phyloP scores from a whole-genome alignment of 1,284 basidiomycete species.

The Rhodotorula mucilaginosa region DNA sequence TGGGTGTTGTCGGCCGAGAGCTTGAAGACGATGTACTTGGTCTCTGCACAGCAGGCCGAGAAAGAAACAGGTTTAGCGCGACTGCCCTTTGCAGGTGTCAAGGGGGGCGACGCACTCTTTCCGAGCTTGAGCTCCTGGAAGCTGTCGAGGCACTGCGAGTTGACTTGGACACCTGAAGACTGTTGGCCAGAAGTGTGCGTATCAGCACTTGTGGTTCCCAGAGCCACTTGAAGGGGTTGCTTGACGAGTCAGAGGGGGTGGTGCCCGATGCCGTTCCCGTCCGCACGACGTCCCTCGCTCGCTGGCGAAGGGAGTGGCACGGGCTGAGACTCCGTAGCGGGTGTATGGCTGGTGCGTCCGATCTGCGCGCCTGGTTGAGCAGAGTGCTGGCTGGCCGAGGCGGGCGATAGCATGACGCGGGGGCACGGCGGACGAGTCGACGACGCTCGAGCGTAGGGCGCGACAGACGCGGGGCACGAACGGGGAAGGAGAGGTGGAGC shows the following conservation, averaged over 20 bases:
- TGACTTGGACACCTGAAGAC: constrained; percentile 74
- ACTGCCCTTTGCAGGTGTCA: no score
- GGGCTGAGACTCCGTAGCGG: no score
- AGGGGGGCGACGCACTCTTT: constrained; percentile 56
- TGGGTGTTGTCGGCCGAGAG: constrained; percentile 64
- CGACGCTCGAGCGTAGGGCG: not conserved
- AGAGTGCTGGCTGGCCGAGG: not conserved
- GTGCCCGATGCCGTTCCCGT: no score
- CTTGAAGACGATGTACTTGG: constrained; percentile 83
- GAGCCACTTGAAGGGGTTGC: not conserved
- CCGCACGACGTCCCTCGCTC: no score
- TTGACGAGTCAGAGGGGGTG: not conserved
- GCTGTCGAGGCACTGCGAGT: constrained; percentile 59
- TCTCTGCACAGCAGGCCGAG: constrained; percentile 44
- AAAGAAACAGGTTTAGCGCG: no score
- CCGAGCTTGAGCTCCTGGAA: constrained; percentile 78
- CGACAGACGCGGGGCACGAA: not conserved
- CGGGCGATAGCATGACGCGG: not conserved
- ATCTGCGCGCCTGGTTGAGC: not conserved
- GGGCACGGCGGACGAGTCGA: not conserved
- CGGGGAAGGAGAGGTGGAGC: no score
- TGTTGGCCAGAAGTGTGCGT: constrained; percentile 45
- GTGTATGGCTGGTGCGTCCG: no score
- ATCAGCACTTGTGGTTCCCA: not conserved
- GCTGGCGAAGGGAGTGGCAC: no score